A percentile compares a stretch with the other conserved stretches of the same genome.
phyloP scores from a whole-genome alignment of 768 basidiomycete species.

The Psilocybe subaeruginosa region DNA sequence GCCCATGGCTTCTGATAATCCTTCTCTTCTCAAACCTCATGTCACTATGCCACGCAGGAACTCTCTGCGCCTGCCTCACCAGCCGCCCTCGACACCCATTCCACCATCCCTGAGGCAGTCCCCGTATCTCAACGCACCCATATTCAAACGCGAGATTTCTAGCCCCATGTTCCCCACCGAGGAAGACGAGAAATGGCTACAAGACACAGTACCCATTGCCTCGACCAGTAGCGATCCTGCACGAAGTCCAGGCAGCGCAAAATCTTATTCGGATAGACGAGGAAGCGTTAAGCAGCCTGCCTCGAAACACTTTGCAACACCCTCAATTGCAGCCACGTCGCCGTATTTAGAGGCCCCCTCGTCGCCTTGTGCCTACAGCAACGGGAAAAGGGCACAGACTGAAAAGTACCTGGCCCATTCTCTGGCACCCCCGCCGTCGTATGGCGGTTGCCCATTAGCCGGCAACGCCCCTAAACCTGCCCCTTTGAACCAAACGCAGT shows the following conservation, averaged over 20 bases:
- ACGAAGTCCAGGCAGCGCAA: conserved; percentile 8
- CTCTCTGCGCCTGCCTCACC: conserved; percentile 39
- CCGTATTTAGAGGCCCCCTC: conserved; percentile 2
- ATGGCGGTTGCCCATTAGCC: conserved; percentile 15
- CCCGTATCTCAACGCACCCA: conserved; percentile 54
- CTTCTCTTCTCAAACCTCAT: background rate
- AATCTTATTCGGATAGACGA: conserved; percentile 16
- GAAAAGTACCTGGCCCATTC: conserved; percentile 18
- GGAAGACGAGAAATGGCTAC: conserved; percentile 62
- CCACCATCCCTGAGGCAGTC: conserved; percentile 62
- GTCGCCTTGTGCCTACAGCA: background rate
- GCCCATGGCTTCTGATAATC: conserved; percentile 7
- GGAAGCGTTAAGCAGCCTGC: conserved; percentile 15
- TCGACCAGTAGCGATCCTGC: conserved; percentile 16
- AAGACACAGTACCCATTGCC: conserved; percentile 59
- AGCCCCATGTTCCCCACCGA: conserved; percentile 43
- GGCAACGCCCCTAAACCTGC: background rate
- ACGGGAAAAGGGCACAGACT: background rate
- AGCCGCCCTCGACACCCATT: conserved; percentile 46
- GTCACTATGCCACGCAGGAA: conserved; percentile 29
- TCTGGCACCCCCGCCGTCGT: conserved; percentile 18
- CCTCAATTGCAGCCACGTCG: background rate
- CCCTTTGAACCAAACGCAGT: conserved; percentile 19
- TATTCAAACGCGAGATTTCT: conserved; percentile 43
- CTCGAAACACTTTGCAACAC: conserved; percentile 3